Evolutionary conservation across 2,329 filamentous ascomycete species (phyloP).

Genomic region (Verticillium isaacii): DNA sequence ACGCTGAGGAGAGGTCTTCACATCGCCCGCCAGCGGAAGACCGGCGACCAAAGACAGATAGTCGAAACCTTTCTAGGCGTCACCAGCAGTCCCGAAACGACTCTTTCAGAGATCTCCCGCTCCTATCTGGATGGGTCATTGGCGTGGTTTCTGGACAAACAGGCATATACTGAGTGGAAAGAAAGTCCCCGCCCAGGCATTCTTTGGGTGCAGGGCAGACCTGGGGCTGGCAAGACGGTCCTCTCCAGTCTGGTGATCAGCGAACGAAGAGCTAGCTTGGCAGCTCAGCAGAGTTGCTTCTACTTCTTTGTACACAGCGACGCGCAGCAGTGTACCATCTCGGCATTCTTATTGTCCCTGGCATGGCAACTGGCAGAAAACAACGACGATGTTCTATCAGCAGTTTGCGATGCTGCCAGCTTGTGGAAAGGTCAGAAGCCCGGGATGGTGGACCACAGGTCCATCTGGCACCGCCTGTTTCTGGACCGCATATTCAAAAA

Average conservation of each 20-base stretch:
- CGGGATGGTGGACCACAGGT: neutral
- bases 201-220: constrained; percentile 14
- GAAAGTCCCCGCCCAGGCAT: constrained; percentile 1
- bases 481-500: neutral
- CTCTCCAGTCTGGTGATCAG: constrained; percentile 11
- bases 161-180: neutral
- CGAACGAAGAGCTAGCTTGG: constrained; percentile 3
- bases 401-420: neutral
- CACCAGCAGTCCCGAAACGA: neutral
- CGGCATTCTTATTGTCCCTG: neutral
- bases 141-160: neutral
- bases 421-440: neutral
- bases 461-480: neutral
- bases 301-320: constrained; percentile 15
- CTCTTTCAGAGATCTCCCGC: neutral
- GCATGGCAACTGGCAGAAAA: neutral
- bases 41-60: neutral
- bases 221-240: constrained; percentile 16
- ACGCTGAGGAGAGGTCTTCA: neutral
- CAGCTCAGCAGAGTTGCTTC: constrained; percentile 10
- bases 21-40: neutral
- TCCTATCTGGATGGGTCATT: neutral
- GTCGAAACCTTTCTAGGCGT: neutral
- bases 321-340: neutral
- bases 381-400: neutral